Conservation (phyloP, 2,329 filamentous ascomycete genomes). For the Harringtonia lauricola region DNA sequence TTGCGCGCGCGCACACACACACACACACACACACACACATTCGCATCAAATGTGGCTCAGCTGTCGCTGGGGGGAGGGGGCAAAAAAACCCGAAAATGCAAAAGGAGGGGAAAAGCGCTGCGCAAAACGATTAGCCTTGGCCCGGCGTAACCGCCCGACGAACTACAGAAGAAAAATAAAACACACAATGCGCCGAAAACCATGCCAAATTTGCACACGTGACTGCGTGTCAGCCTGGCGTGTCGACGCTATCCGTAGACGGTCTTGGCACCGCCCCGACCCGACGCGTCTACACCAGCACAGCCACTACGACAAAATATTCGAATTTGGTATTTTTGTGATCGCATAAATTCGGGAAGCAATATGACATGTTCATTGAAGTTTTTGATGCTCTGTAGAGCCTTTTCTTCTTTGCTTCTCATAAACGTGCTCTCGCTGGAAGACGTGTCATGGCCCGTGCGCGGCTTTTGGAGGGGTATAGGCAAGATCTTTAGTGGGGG, state of each 20-base stretch:
- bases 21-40: no score
- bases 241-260: not conserved
- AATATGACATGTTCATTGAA: no score
- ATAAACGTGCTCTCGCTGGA: no score
- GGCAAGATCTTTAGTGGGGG: not conserved
- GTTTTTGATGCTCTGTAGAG: no score
- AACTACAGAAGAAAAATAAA: not conserved
- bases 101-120: not conserved
- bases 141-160: not conserved
- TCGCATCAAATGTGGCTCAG: no score
- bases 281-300: constrained; percentile 4
- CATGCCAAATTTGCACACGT: constrained; percentile 8
- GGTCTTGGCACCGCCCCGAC: constrained; percentile 2
- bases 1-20: no score
- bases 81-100: not conserved
- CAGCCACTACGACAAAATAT: not conserved
- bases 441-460: constrained; percentile 13
- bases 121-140: not conserved
- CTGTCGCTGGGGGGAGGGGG: not conserved
- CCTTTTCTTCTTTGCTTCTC: not conserved
- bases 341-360: not conserved
- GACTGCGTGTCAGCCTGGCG: constrained; percentile 11
- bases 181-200: not conserved
- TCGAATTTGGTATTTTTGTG: not conserved
- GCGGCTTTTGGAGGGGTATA: not conserved